Evolutionary conservation across 2,329 filamentous ascomycete genomes (phyloP).

Genomic region (Aspergillus sp.): DNA sequence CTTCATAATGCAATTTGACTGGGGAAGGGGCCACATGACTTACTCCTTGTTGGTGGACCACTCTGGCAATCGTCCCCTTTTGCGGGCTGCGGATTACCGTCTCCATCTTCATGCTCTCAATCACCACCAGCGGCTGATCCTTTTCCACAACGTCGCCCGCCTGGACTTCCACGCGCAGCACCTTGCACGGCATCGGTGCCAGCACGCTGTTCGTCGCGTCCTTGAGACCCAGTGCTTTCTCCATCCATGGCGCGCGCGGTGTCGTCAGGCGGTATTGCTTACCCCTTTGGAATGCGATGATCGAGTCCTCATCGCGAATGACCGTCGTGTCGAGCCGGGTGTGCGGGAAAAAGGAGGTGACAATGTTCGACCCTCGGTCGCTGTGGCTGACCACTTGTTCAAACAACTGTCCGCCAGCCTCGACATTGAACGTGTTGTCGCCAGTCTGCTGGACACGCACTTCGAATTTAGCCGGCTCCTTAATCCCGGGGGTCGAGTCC

Average conservation of each 20-base stretch:
- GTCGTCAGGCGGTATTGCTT: conserved; percentile 56
- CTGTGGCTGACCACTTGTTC: conserved; percentile 49
- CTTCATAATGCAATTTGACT: conserved; percentile 5
- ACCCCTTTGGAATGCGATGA: conserved; percentile 75
- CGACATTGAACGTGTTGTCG: conserved; percentile 49
- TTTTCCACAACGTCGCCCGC: conserved; percentile 81
- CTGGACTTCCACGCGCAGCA: conserved; percentile 80
- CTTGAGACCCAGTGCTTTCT: conserved; percentile 80
- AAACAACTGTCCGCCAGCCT: conserved; percentile 38
- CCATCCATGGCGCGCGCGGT: conserved; percentile 71
- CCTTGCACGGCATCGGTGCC: conserved; percentile 97
- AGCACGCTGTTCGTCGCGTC: conserved; percentile 78
- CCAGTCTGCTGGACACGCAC: conserved; percentile 53
- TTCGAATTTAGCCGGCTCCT: conserved; percentile 36
- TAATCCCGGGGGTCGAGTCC: conserved; percentile 43
- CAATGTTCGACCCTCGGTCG: conserved; percentile 43
- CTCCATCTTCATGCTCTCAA: conserved; percentile 90
- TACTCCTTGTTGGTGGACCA: conserved; percentile 73
- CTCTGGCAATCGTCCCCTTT: conserved; percentile 66
- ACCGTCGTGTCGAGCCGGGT: conserved; percentile 78
- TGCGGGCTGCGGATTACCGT: conserved; percentile 77
- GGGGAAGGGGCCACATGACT: conserved; percentile 33
- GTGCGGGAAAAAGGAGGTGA: conserved; percentile 77
- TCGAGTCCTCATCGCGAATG: conserved; percentile 49
- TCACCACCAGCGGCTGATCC: conserved; percentile 84